phyloP scores from a whole-genome alignment of 148 eudicot genomes.

The Camellia granthamiana region DNA sequence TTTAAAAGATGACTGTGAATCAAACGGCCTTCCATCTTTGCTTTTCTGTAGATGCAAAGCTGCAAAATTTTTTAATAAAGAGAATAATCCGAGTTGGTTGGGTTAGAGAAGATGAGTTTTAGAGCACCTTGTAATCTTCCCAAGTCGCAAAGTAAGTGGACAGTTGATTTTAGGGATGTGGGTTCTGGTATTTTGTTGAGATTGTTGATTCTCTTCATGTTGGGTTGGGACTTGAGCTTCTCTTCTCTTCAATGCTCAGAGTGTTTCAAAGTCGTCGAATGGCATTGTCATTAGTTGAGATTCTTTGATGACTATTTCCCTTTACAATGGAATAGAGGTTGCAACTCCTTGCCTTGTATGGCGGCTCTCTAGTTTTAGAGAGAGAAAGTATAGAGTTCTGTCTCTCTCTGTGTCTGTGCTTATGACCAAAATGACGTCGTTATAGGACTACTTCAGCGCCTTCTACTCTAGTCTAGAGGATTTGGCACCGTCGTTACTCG shows the following conservation, averaged over 20 bases:
- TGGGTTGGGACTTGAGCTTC: neutral
- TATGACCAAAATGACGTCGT: too few relatives aligned
- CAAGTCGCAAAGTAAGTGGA: neutral
- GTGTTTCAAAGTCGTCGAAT: too few relatives aligned
- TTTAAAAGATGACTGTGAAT: conserved; percentile 15
- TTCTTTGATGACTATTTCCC: too few relatives aligned
- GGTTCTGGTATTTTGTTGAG: neutral
- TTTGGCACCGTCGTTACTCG: too few relatives aligned
- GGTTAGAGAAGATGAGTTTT: conserved; percentile 2
- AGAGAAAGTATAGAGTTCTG: too few relatives aligned
- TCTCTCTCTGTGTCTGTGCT: too few relatives aligned
- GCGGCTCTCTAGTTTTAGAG: too few relatives aligned
- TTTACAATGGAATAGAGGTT: too few relatives aligned
- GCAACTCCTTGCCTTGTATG: too few relatives aligned
- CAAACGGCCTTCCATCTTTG: conserved; percentile 17
- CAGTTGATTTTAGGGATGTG: neutral
- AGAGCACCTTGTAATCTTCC: conserved; percentile 17
- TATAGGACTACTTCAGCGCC: too few relatives aligned
- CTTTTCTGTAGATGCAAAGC: conserved; percentile 9
- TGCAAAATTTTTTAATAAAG: conserved; percentile 12
- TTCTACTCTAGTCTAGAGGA: too few relatives aligned
- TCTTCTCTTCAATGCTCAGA: neutral
- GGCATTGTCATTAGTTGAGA: too few relatives aligned
- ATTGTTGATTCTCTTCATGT: conserved; percentile 8
- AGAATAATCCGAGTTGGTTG: conserved; percentile 8